Evolutionary conservation across 176 grass and related monocot genomes (phyloP), one percentile per base, ranked within the genome.

Genomic region (Phyllostachys edulis): DNA sequence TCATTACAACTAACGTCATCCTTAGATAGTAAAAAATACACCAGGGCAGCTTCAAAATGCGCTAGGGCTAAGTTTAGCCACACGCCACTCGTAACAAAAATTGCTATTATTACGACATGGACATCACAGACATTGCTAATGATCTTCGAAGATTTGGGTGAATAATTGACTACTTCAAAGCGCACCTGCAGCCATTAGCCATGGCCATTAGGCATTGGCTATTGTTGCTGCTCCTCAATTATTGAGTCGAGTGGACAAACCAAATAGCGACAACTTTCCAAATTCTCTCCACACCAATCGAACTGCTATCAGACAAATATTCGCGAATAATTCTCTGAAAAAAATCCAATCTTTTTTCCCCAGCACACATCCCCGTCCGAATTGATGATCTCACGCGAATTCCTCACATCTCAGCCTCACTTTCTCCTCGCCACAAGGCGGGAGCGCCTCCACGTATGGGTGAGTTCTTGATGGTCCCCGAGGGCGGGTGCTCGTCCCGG

Each of bases 81-180:
- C 32, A 39, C 78, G 44, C 29, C 77, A 80, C 11, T 47, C 21
- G 21, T 9, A 0, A 3, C 16, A 23, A 56, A 44, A 16, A 54
- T 8, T 37, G 2, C 27, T 11, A 52, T 24, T 68, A 51, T 14
- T 66, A 10, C 4, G 62, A 39, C 34, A 24, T 54, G 54, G 40
- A 15, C 26, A 39, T 37, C 69, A 39, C 18, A 46, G 12, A 46
- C 10, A 65, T 41, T 18, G 3, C 15, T 12, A 24, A 12, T 61
- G 24, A 63, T 64, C 41, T 42, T 18, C 23, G 0, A 20, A 64
- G 24, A 34, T 55, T 36, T 37, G 36, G 20, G 34, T 14, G 37
- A 68, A 82, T 23, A 56, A 44, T 59, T 82, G 79, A 82, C 66
- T 44, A 82, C 66, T 44, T 59, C 2, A 13, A 49, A 81, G n/a